Conservation (phyloP, 768 basidiomycete species). For the Lentinus tigrinus region DNA sequence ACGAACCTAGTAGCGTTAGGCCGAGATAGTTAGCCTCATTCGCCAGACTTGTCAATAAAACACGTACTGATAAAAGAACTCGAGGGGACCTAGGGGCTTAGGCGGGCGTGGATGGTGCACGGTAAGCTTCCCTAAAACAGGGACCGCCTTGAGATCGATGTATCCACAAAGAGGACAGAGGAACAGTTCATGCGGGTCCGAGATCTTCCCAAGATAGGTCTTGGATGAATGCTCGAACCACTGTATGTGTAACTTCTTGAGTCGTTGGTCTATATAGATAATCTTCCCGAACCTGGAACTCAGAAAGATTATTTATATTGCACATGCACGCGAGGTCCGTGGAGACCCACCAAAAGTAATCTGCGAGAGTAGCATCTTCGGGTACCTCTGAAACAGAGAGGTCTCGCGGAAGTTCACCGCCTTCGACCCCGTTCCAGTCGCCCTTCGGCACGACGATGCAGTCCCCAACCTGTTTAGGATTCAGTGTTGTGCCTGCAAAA, state of each 20-base stretch:
- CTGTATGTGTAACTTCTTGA: constrained; percentile 56
- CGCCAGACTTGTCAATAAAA: not conserved
- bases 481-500: not conserved
- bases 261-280: constrained; percentile 45
- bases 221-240: constrained; percentile 74
- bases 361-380: constrained; percentile 40
- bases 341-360: constrained; percentile 61
- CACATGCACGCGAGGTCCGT: not conserved
- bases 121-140: constrained; percentile 47
- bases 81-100: constrained; percentile 30
- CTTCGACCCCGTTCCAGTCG: constrained; percentile 26
- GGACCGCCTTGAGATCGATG: constrained; percentile 29
- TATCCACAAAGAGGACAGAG: constrained; percentile 52
- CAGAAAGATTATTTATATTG: not conserved
- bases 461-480: constrained; percentile 54
- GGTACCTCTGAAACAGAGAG: constrained; percentile 35
- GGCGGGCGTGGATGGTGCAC: constrained; percentile 36
- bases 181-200: constrained; percentile 65
- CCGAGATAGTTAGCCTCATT: not conserved
- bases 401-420: constrained; percentile 35
- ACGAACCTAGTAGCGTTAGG: constrained; percentile 39
- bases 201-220: constrained; percentile 60
- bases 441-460: constrained; percentile 52
- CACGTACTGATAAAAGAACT: constrained; percentile 60
- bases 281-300: constrained; percentile 73